Evolutionary conservation across 495 filamentous ascomycete species (phyloP).

Genomic region (Aspergillus asperescens): DNA sequence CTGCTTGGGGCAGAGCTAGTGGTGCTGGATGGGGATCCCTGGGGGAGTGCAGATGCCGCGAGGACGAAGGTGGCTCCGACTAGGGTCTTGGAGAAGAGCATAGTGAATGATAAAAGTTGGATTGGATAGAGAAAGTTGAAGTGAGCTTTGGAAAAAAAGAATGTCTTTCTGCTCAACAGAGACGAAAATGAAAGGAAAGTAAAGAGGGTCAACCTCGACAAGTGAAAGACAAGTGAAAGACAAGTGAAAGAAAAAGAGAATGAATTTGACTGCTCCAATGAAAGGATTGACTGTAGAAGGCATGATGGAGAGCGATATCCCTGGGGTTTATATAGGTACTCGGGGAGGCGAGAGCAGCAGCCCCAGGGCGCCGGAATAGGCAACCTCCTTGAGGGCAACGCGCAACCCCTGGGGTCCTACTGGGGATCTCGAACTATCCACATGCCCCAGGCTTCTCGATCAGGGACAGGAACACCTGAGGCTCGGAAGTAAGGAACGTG

Average conservation of each 20-base stretch:
- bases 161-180: slow-evolving; percentile 20
- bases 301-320: no score
- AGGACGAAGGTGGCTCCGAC: slow-evolving; percentile 17
- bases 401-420: no score
- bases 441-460: no score
- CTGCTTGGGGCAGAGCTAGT: slow-evolving; percentile 10
- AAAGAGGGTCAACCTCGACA: slow-evolving; percentile 19
- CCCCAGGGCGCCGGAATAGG: no score
- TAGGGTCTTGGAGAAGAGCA: slow-evolving; percentile 22
- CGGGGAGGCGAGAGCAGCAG: no score
- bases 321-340: no score
- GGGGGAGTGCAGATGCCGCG: slow-evolving; percentile 18
- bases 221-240: no score
- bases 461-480: no score
- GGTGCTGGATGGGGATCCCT: slow-evolving; percentile 7
- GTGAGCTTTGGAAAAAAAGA: background rate
- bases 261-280: background rate
- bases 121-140: background rate
- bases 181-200: slow-evolving; percentile 6
- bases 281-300: background rate
- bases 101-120: slow-evolving; percentile 10
- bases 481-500: no score
- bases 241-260: no score
- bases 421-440: no score
- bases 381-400: no score